Conservation (phyloP, 2,329 filamentous ascomycete species). For the Hypomyces rosellus region DNA sequence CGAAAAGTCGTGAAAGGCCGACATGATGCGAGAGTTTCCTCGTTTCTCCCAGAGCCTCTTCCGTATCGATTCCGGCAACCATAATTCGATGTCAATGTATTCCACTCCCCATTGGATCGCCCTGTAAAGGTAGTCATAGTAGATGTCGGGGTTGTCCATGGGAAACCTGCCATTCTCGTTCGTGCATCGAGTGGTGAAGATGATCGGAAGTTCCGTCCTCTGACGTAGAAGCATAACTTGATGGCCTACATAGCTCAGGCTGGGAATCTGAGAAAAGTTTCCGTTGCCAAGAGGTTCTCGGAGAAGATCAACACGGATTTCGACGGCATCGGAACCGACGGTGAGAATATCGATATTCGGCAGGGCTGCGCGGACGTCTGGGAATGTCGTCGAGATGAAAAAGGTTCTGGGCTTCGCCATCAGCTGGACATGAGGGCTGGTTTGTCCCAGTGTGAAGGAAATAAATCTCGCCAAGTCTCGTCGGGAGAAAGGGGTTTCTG, state of each 20-base stretch:
- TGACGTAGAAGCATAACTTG: conserved; percentile 81
- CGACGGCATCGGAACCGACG: conserved; percentile 78
- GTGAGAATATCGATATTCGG: conserved; percentile 83
- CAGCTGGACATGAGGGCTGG: conserved; percentile 69
- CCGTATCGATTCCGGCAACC: conserved; percentile 73
- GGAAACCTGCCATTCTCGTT: conserved; percentile 79
- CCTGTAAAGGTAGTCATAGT: conserved; percentile 72
- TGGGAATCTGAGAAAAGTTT: conserved; percentile 60
- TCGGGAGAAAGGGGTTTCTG: conserved; percentile 62
- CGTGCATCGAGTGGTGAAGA: conserved; percentile 78
- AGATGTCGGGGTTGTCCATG: conserved; percentile 70
- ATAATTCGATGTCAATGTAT: conserved; percentile 84
- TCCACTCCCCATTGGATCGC: conserved; percentile 87
- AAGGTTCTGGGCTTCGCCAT: conserved; percentile 74
- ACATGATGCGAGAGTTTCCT: conserved; percentile 79
- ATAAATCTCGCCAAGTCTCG: conserved; percentile 73
- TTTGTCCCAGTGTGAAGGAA: conserved; percentile 73
- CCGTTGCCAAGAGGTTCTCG: conserved; percentile 63
- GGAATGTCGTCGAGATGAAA: conserved; percentile 83
- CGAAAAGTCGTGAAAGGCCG: conserved; percentile 86
- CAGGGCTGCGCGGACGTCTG: conserved; percentile 74
- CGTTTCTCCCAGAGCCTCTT: conserved; percentile 60
- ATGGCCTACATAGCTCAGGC: conserved; percentile 76
- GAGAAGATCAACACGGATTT: conserved; percentile 76
- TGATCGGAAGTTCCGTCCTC: conserved; percentile 81